A percentile compares a stretch with the other conserved stretches of the same genome.
phyloP scores from a whole-genome alignment of 306 rosid species.

The Ammopiptanthus mongolicus region DNA sequence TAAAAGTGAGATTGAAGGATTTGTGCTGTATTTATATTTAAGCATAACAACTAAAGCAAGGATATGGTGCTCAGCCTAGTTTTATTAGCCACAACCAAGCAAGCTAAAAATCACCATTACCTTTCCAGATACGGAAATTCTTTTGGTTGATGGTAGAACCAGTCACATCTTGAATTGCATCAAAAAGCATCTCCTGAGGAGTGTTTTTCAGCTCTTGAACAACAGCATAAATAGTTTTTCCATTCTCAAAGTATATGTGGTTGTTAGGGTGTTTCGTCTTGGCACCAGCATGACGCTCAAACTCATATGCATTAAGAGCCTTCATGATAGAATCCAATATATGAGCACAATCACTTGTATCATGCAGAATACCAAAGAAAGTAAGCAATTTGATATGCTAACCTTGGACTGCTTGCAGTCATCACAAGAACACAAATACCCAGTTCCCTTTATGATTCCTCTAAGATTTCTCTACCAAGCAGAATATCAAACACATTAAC shows the following conservation, averaged over 20 bases:
- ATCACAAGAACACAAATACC: constrained; percentile 86
- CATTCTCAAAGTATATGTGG: constrained; percentile 91
- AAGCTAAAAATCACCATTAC: constrained; percentile 31
- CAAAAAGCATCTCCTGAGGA: constrained; percentile 82
- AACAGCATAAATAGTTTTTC: constrained; percentile 84
- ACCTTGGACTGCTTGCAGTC: constrained; percentile 80
- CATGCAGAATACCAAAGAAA: constrained; percentile 8
- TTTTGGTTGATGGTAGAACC: constrained; percentile 77
- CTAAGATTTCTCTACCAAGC: constrained; percentile 59
- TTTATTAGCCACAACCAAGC: neutral
- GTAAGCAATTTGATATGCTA: constrained; percentile 17
- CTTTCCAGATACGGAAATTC: constrained; percentile 87
- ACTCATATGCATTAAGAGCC: constrained; percentile 94
- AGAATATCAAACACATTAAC: constrained; percentile 19
- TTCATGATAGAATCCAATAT: constrained; percentile 38
- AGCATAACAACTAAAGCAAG: neutral
- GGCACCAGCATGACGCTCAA: constrained; percentile 94
- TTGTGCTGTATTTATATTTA: neutral
- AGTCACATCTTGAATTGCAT: constrained; percentile 72
- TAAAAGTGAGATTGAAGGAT: constrained; percentile 11
- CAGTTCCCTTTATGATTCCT: constrained; percentile 85
- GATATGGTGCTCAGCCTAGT: neutral
- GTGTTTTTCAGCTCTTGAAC: constrained; percentile 97
- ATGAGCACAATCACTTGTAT: constrained; percentile 20
- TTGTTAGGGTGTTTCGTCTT: constrained; percentile 95